Conservation (phyloP, 2,329 filamentous ascomycete species). For the Onygena corvina region DNA sequence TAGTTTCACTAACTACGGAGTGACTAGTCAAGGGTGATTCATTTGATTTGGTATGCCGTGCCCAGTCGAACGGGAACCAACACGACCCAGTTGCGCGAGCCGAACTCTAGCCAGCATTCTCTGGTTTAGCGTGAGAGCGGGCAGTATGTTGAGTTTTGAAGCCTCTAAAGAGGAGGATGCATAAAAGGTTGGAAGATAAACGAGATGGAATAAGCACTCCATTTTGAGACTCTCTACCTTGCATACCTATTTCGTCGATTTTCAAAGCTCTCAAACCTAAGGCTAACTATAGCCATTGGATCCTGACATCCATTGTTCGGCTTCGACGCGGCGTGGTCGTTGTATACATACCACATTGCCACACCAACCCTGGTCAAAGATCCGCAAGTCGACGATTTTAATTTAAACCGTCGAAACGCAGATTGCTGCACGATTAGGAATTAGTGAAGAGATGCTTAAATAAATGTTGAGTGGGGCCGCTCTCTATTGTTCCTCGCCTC, state of each 20-base stretch:
- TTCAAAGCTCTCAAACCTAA: too few species aligned
- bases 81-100: not conserved
- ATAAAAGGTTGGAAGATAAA: not conserved
- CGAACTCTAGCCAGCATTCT: not conserved
- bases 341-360: not conserved
- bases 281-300: not conserved
- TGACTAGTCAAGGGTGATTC: too few species aligned
- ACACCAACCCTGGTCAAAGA: not conserved
- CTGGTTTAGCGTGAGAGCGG: not conserved
- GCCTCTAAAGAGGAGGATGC: not conserved
- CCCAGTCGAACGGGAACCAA: not conserved
- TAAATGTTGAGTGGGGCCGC: slow-evolving; percentile 1
- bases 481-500: not conserved
- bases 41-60: not conserved
- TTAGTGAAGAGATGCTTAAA: too few species aligned
- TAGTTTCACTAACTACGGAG: too few species aligned
- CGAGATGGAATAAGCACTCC: too few species aligned
- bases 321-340: not conserved
- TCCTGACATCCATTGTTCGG: too few species aligned
- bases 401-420: not conserved
- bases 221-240: too few species aligned
- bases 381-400: not conserved
- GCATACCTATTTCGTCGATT: too few species aligned
- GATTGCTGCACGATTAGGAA: not conserved
- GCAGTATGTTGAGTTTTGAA: not conserved